Percentiles rank a stretch among this genome's conserved stretches.
These are phyloP conservation scores for Aspergillus kassunensis DNA, from an alignment of 495 filamentous ascomycete genomes.

Conservation along the genomic window DNA sequence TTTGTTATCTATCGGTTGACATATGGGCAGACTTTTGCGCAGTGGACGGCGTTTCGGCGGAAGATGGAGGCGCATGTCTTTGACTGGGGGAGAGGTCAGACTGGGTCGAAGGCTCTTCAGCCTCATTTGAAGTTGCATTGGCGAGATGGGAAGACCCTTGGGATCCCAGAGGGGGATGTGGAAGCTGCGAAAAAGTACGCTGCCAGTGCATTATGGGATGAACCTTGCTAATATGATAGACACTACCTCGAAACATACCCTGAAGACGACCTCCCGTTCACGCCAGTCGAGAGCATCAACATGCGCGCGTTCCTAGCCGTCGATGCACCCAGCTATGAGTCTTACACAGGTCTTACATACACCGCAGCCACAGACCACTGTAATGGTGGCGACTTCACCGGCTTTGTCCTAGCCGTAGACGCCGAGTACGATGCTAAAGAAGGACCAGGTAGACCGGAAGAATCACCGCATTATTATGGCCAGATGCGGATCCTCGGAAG, in stretches of 20 bases:
- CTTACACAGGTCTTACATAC: too few species aligned
- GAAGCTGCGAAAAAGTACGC: too few species aligned
- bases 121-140: constrained; percentile 28
- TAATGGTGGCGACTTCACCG: not conserved
- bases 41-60: constrained; percentile 23
- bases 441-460: not conserved
- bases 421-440: not conserved
- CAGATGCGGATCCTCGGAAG: not conserved
- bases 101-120: constrained; percentile 21
- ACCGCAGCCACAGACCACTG: too few species aligned
- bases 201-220: too few species aligned
- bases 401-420: not conserved
- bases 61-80: constrained; percentile 25
- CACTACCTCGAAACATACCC: too few species aligned
- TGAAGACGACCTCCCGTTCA: too few species aligned
- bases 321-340: too few species aligned
- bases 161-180: too few species aligned
- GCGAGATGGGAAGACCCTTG: too few species aligned
- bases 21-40: constrained; percentile 18
- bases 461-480: not conserved
- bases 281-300: too few species aligned
- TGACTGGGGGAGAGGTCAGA: constrained; percentile 24
- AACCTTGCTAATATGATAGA: too few species aligned
- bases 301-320: too few species aligned
- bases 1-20: constrained; percentile 29